Percentiles rank a stretch among this genome's conserved stretches.
phyloP scores from a whole-genome alignment of 2,329 filamentous ascomycete genomes.

The Ceratocystis papillata region DNA sequence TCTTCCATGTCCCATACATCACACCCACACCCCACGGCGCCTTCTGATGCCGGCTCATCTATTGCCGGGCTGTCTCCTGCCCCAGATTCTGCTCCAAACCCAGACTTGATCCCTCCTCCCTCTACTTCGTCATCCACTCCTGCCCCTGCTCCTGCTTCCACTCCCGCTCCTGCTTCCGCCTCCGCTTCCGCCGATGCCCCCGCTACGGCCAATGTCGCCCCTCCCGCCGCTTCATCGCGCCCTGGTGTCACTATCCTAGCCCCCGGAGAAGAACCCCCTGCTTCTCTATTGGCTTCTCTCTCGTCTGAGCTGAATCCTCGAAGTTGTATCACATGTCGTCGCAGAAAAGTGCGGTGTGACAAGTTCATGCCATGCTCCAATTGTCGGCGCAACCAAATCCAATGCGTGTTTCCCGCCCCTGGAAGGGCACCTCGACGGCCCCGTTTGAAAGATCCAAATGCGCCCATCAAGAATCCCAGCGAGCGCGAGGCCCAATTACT shows the following conservation, averaged over 20 bases:
- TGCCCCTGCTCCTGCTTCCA: not conserved
- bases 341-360: conserved; percentile 64
- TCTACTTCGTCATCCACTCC: not conserved
- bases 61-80: conserved; percentile 12
- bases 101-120: not conserved
- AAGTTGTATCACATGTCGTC: conserved; percentile 42
- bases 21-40: not conserved
- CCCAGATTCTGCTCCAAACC: not conserved
- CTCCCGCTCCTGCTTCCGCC: not conserved
- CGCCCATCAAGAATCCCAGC: conserved; percentile 48
- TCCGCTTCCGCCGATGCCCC: not conserved
- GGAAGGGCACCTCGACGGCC: conserved; percentile 60
- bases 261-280: conserved; percentile 23
- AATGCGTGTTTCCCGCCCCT: conserved; percentile 64
- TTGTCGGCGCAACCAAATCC: conserved; percentile 57
- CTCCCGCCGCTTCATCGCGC: conserved; percentile 23
- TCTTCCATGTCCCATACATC: conserved; percentile 11
- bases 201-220: not conserved
- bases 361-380: conserved; percentile 68
- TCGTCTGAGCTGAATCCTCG: conserved; percentile 36
- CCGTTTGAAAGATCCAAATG: conserved; percentile 54
- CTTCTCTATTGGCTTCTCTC: conserved; percentile 19
- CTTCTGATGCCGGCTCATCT: conserved; percentile 17
- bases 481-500: conserved; percentile 58
- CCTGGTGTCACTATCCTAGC: conserved; percentile 23